phyloP scores from a whole-genome alignment of 2,329 filamentous ascomycete genomes.

The Raffaelea albimanens region DNA sequence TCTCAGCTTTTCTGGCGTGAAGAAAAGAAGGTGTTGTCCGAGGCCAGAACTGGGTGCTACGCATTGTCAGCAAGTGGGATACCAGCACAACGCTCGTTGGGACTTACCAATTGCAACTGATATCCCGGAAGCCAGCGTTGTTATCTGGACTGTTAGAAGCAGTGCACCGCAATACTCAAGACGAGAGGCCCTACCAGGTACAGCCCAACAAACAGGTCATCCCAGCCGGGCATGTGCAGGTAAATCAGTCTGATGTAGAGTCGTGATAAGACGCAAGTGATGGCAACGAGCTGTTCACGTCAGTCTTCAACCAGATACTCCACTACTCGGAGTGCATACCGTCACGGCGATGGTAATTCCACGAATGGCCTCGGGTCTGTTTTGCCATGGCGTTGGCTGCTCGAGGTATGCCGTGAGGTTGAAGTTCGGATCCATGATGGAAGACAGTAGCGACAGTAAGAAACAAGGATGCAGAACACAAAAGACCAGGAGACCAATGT shows the following conservation, averaged over 20 bases:
- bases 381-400: constrained; percentile 7
- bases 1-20: constrained; percentile 2
- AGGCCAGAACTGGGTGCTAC: constrained; percentile 7
- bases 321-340: background rate
- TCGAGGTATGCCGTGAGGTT: background rate
- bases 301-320: too few relatives aligned
- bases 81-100: background rate
- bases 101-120: background rate
- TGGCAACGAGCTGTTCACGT: background rate
- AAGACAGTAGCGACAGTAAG: background rate
- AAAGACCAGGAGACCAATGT: too few relatives aligned
- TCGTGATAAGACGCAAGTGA: constrained; percentile 3
- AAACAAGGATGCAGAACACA: background rate
- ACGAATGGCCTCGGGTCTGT: constrained; percentile 4
- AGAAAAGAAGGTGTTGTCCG: constrained; percentile 6
- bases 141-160: background rate
- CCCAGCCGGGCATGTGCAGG: constrained; percentile 6
- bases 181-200: constrained; percentile 6
- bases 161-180: background rate
- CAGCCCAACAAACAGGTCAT: constrained; percentile 8
- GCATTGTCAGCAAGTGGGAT: background rate
- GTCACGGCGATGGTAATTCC: constrained; percentile 4
- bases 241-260: constrained; percentile 8
- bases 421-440: background rate
- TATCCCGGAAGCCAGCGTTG: background rate